Evolutionary conservation across 495 filamentous ascomycete species (phyloP).

Genomic region (Penicillium samsonianum): DNA sequence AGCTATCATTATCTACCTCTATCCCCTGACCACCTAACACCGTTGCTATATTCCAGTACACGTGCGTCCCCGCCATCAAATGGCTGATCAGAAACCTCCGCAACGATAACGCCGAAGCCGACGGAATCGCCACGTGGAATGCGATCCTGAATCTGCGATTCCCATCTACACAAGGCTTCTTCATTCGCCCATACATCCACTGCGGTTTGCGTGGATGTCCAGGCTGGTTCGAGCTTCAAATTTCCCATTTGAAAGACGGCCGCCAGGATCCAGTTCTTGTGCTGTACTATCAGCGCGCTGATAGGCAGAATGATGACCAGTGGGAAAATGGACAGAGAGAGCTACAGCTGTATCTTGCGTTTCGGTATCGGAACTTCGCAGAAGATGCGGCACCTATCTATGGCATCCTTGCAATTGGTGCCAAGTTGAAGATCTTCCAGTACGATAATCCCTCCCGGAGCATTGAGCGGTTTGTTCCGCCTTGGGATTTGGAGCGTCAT

Average conservation of each 20-base stretch:
- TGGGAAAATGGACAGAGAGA: background rate
- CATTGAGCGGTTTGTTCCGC: constrained; percentile 6
- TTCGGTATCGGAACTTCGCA: background rate
- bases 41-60: background rate
- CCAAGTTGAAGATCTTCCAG: background rate
- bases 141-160: background rate
- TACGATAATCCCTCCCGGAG: background rate
- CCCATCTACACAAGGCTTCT: background rate
- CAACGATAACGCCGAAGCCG: background rate
- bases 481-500: constrained; percentile 5
- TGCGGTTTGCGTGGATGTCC: background rate
- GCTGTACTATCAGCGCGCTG: background rate
- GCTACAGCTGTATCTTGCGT: background rate
- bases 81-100: background rate
- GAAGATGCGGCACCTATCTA: background rate
- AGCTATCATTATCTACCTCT: background rate
- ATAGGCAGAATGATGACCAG: background rate
- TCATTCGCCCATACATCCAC: background rate
- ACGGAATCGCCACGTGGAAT: background rate
- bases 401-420: background rate
- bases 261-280: background rate
- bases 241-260: background rate
- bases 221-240: background rate
- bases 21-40: background rate
- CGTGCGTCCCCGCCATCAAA: background rate